Evolutionary conservation across 225 moss, liverwort and hornwort species (phyloP).

Genomic region (Physcomitrellopsis africana): DNA sequence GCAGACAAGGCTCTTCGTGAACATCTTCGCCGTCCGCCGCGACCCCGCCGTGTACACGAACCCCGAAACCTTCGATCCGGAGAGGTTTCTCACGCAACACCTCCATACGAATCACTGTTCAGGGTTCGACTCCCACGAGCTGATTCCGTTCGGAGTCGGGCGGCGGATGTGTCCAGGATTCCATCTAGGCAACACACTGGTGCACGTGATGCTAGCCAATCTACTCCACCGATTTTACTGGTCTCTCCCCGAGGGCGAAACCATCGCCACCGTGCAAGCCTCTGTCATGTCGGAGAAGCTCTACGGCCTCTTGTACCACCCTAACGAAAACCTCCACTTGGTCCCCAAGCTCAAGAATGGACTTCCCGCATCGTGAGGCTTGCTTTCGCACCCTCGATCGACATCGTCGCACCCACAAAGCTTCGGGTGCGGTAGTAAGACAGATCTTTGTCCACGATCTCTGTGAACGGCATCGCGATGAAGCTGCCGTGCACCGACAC

Average conservation of each 20-base stretch:
- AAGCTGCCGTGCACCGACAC: too few relatives aligned
- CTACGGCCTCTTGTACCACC: too few relatives aligned
- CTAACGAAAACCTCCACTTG: too few relatives aligned
- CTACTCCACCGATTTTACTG: constrained; percentile 2
- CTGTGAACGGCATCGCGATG: too few relatives aligned
- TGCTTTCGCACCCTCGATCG: too few relatives aligned
- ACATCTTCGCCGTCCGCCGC: not conserved
- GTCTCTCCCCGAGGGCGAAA: not conserved
- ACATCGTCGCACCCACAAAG: too few relatives aligned
- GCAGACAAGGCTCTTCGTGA: not conserved
- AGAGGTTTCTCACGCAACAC: not conserved
- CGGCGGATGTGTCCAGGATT: not conserved
- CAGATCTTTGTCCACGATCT: too few relatives aligned
- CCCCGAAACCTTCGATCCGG: not conserved
- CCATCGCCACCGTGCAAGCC: too few relatives aligned
- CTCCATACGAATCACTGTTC: not conserved
- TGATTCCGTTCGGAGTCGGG: not conserved
- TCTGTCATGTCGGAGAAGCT: too few relatives aligned
- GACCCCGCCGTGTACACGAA: not conserved
- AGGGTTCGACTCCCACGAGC: not conserved
- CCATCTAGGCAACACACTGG: not conserved
- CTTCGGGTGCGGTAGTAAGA: too few relatives aligned
- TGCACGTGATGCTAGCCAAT: not conserved
- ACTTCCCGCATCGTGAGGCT: too few relatives aligned
- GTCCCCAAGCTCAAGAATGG: too few relatives aligned